Conservation (phyloP, 2,329 filamentous ascomycete species). For the Ophiostoma fasciatum region DNA sequence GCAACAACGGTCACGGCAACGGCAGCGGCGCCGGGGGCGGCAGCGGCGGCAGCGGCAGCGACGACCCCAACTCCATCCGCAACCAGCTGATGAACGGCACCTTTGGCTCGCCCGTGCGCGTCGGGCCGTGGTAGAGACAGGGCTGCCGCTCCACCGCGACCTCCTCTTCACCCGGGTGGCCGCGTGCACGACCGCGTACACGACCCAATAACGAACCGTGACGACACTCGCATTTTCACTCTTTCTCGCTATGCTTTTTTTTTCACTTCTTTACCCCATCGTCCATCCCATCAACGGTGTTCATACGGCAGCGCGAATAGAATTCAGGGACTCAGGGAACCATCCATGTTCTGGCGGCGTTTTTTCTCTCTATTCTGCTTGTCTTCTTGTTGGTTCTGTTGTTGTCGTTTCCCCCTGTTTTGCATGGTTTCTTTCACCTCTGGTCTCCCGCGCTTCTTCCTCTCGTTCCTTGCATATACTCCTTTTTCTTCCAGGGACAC, state of each 20-base stretch:
- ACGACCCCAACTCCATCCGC: conserved; percentile 41
- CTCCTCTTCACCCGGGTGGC: too few relatives aligned
- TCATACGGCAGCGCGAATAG: conserved; percentile 7
- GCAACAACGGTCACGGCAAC: too few relatives aligned
- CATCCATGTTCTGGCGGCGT: conserved; percentile 9
- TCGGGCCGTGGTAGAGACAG: conserved; percentile 42
- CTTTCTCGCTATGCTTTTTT: too few relatives aligned
- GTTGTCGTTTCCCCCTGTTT: too few relatives aligned
- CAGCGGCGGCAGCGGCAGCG: conserved; percentile 54
- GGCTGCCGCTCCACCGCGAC: too few relatives aligned
- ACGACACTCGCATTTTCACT: too few relatives aligned
- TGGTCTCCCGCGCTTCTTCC: too few relatives aligned
- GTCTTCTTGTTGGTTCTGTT: not conserved
- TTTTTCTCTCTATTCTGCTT: conserved; percentile 3
- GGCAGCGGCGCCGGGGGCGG: conserved; percentile 43
- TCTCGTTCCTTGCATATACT: too few relatives aligned
- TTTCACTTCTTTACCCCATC: not conserved
- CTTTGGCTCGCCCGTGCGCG: conserved; percentile 44
- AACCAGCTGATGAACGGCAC: conserved; percentile 47
- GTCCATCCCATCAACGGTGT: not conserved
- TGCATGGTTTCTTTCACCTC: not conserved
- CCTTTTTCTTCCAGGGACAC: too few relatives aligned
- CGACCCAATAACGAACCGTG: conserved; percentile 8
- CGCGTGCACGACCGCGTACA: too few relatives aligned
- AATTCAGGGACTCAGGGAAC: conserved; percentile 4